Evolutionary conservation across 2,329 filamentous ascomycete genomes (phyloP).

Genomic region (Aspergillus uvarum): DNA sequence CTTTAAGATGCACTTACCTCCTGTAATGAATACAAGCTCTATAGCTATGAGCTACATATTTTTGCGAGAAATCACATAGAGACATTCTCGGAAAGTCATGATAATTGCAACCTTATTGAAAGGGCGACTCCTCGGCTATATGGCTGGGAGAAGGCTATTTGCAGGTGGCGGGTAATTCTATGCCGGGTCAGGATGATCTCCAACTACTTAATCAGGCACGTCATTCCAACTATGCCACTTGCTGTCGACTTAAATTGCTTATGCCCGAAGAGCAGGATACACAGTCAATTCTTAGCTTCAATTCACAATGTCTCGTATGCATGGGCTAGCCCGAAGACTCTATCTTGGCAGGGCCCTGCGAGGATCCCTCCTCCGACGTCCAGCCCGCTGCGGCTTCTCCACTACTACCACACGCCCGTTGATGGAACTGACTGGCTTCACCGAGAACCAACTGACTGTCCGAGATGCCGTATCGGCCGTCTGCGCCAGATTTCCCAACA

Average conservation of each 20-base stretch:
- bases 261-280: neutral
- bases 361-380: neutral
- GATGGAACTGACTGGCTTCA: conserved; percentile 73
- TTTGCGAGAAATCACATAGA: neutral
- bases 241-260: neutral
- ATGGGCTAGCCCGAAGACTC: neutral
- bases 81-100: too few relatives aligned
- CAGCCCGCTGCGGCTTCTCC: conserved; percentile 28
- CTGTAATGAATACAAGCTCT: too few relatives aligned
- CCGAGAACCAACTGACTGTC: conserved; percentile 69
- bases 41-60: too few relatives aligned
- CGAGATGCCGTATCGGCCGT: conserved; percentile 68
- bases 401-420: conserved; percentile 42
- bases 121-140: neutral
- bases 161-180: neutral
- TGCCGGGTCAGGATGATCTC: neutral
- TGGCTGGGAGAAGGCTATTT: neutral
- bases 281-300: too few relatives aligned
- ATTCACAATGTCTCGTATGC: conserved; percentile 10
- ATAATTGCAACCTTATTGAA: neutral
- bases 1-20: too few relatives aligned
- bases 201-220: neutral
- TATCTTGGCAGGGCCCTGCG: neutral
- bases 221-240: neutral
- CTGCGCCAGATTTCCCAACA: conserved; percentile 68